Evolutionary conservation across 441 rosid genomes (phyloP).

Genomic region (Eruca vesicaria): DNA sequence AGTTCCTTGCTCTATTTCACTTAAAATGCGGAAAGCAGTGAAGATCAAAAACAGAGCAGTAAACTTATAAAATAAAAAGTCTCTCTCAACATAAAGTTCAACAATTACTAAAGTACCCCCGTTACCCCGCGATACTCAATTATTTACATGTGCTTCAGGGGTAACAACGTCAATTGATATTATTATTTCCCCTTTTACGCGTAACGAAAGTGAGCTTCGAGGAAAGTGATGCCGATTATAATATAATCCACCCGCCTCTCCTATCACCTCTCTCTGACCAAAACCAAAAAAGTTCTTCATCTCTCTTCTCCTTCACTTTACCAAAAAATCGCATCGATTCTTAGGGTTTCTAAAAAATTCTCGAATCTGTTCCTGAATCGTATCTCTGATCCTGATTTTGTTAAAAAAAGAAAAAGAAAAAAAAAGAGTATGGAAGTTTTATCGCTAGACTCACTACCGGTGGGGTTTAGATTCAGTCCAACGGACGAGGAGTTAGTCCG

Average conservation of each 20-base stretch:
- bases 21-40: background rate
- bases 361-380: conserved; percentile 30
- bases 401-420: too few species aligned
- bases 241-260: conserved; percentile 16
- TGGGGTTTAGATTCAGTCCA: conserved; percentile 48
- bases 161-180: background rate
- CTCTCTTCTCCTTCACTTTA: conserved; percentile 23
- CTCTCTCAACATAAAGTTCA: too few species aligned
- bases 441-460: conserved; percentile 38
- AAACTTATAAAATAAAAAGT: too few species aligned
- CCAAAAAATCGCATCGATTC: conserved; percentile 19
- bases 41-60: background rate
- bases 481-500: conserved; percentile 45
- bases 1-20: background rate
- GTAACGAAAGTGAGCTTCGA: conserved; percentile 26
- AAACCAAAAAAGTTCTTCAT: background rate
- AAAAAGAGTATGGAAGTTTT: conserved; percentile 22
- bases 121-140: background rate
- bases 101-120: background rate
- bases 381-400: conserved; percentile 11
- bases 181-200: background rate
- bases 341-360: conserved; percentile 18
- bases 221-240: conserved; percentile 9
- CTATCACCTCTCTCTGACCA: background rate
- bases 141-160: background rate